Evolutionary conservation across 495 filamentous ascomycete species (phyloP).

Genomic region (Aspergillus homomorphus): DNA sequence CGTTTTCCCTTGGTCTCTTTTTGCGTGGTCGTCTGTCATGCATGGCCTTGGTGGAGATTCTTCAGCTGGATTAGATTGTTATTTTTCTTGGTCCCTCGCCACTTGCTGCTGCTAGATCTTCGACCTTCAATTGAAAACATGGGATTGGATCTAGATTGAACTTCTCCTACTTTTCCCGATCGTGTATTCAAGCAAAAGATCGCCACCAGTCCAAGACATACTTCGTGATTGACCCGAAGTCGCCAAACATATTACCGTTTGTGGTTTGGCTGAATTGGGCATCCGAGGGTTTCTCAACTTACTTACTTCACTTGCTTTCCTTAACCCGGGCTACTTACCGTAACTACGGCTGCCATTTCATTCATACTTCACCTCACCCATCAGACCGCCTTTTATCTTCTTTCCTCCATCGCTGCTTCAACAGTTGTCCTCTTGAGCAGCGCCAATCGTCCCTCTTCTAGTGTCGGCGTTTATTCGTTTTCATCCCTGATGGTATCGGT

Average conservation of each 20-base stretch:
- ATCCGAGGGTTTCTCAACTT: background rate
- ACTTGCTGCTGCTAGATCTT: too few relatives aligned
- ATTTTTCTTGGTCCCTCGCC: background rate
- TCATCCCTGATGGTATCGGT: conserved; percentile 16
- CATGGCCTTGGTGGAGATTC: background rate
- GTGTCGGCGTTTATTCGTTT: background rate
- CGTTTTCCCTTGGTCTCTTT: background rate
- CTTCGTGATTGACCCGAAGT: too few relatives aligned
- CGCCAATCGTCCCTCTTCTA: too few relatives aligned
- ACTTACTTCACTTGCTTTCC: too few relatives aligned
- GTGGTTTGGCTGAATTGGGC: background rate
- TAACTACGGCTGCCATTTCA: background rate
- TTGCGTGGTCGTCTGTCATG: background rate
- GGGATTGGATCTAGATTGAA: background rate
- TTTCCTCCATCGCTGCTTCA: background rate
- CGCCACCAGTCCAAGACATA: too few relatives aligned
- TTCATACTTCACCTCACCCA: too few relatives aligned
- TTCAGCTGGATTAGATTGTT: background rate
- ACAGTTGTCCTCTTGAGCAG: too few relatives aligned
- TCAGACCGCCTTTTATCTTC: background rate
- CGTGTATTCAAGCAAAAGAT: background rate
- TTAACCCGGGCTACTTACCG: background rate
- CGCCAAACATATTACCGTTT: background rate
- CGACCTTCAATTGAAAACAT: background rate
- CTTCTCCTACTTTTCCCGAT: background rate